Percentiles rank a stretch among this genome's conserved stretches.
phyloP scores from a whole-genome alignment of 345 rosid species.

The Eucalyptus sideroxylon region DNA sequence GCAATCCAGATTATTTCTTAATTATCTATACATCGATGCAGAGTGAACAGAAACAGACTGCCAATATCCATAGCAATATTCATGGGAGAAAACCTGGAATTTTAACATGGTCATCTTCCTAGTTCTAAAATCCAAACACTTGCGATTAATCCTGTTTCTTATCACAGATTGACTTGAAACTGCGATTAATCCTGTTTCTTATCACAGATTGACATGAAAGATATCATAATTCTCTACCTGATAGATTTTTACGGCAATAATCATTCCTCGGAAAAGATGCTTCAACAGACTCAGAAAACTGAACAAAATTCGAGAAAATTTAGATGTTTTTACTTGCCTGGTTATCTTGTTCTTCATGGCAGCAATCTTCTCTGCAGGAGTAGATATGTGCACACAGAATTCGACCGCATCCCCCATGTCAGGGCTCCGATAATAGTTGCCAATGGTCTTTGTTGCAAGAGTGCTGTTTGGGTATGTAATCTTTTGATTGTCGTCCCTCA shows the following conservation, averaged over 20 bases:
- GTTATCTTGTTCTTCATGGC: slow-evolving; percentile 47
- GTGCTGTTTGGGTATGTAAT: too few species aligned
- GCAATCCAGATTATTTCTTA: not conserved
- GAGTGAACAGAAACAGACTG: not conserved
- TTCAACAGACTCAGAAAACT: not conserved
- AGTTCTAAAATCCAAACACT: not conserved
- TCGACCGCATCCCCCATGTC: too few species aligned
- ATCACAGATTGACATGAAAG: too few species aligned
- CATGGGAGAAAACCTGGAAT: not conserved
- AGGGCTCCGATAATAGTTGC: too few species aligned
- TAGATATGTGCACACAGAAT: too few species aligned
- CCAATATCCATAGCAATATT: not conserved
- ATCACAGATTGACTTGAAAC: not conserved
- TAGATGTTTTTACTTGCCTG: slow-evolving; percentile 5
- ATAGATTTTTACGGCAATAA: not conserved
- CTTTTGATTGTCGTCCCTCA: too few species aligned
- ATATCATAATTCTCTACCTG: too few species aligned
- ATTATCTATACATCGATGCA: too few species aligned
- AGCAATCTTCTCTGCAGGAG: too few species aligned
- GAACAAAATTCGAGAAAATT: not conserved
- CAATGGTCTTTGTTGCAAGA: too few species aligned
- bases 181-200: not conserved
- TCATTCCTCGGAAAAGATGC: not conserved
- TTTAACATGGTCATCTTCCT: not conserved
- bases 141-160: not conserved